phyloP scores from a whole-genome alignment of 2,329 filamentous ascomycete genomes.

The Nannizziopsis barbatae region DNA sequence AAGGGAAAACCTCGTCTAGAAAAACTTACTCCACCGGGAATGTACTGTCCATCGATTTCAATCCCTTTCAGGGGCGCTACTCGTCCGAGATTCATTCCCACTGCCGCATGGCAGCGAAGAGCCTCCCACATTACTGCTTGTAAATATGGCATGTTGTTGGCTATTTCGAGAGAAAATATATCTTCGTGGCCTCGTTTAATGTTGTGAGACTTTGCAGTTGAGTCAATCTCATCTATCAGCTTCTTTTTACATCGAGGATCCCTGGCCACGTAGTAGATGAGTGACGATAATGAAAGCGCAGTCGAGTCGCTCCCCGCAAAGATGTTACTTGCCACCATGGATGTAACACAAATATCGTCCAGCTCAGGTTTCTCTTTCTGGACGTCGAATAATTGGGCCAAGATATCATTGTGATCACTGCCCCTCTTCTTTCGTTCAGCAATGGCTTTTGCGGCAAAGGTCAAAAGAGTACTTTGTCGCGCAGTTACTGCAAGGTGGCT shows the following conservation, averaged over 20 bases:
- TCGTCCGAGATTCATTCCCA: slow-evolving; percentile 61
- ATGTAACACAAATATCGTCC: not conserved
- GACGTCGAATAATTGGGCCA: not conserved
- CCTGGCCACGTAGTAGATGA: not conserved
- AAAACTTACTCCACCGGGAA: slow-evolving; percentile 46
- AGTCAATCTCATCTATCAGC: not conserved
- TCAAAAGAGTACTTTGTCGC: not conserved
- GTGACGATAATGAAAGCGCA: not conserved
- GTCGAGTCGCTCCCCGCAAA: slow-evolving; percentile 5
- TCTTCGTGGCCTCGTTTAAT: slow-evolving; percentile 30
- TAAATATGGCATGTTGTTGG: slow-evolving; percentile 60
- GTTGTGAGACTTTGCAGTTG: slow-evolving; percentile 42
- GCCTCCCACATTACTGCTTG: slow-evolving; percentile 69
- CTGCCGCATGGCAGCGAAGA: slow-evolving; percentile 63
- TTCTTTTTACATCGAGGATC: not conserved
- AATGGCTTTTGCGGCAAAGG: not conserved
- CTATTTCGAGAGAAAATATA: slow-evolving; percentile 40
- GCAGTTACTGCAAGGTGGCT: not conserved
- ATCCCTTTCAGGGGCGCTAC: slow-evolving; percentile 55
- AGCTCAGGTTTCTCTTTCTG: not conserved
- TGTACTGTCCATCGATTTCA: slow-evolving; percentile 50
- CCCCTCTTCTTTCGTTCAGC: not conserved
- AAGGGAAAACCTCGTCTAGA: not conserved
- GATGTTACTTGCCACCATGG: not conserved
- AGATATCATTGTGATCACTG: not conserved